Percentiles rank a stretch among this genome's conserved stretches.
Evolutionary conservation across 305 asterid species (phyloP).

Genomic region (Ilex paraguariensis): DNA sequence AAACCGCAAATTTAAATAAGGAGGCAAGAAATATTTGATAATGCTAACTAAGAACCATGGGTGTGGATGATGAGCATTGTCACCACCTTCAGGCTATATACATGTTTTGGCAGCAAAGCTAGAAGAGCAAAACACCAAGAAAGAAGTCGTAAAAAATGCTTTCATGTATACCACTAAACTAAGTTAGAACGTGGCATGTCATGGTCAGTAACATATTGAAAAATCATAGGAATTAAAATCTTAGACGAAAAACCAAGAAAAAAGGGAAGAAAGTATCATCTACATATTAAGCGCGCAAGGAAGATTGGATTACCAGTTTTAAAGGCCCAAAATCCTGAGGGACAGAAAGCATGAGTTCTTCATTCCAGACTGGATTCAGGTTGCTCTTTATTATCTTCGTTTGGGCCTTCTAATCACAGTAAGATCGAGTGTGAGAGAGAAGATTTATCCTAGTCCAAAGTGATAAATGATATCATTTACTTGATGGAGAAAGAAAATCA

Average conservation of each 20-base stretch:
- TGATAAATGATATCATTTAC: too few species aligned
- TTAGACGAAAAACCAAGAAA: background rate
- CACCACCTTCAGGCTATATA: too few species aligned
- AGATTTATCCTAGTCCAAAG: background rate
- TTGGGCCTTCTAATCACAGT: slow-evolving; percentile 3
- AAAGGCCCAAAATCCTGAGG: slow-evolving; percentile 1
- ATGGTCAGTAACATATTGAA: background rate
- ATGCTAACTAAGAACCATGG: too few species aligned
- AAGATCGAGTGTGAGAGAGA: background rate
- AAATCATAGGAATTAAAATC: background rate
- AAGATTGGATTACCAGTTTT: background rate
- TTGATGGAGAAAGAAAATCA: too few species aligned
- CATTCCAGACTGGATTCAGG: slow-evolving; percentile 70
- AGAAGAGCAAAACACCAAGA: background rate
- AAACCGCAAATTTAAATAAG: too few species aligned
- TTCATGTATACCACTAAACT: background rate
- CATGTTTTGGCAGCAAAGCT: background rate
- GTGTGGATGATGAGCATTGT: too few species aligned
- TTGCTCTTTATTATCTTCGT: background rate
- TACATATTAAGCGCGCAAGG: too few species aligned
- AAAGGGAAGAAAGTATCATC: background rate
- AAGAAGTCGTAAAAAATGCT: background rate
- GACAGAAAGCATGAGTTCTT: slow-evolving; percentile 46
- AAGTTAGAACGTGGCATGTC: background rate
- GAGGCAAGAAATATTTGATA: too few species aligned